Evolutionary conservation across 192 early-diverging fungal genomes (phyloP).

Genomic region (Entomortierella parvispora): DNA sequence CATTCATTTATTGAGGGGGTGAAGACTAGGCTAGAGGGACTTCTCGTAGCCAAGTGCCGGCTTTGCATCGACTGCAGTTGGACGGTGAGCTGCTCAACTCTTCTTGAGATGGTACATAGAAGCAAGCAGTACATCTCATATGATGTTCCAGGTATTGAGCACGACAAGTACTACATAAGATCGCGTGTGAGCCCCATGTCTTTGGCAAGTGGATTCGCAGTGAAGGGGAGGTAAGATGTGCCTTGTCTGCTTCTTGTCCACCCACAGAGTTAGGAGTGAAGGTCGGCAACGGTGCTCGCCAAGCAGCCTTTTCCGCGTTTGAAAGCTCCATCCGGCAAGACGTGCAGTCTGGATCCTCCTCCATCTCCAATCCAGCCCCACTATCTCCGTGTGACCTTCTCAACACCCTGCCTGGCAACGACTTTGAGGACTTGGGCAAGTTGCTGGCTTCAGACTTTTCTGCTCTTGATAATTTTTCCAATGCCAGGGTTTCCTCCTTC

Average conservation of each 20-base stretch:
- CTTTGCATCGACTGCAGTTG: conserved; percentile 32
- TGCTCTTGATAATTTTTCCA: conserved; percentile 21
- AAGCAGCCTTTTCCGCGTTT: conserved; percentile 17
- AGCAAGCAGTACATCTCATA: conserved; percentile 32
- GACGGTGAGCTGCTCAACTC: conserved; percentile 8
- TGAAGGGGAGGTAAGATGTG: too few species aligned
- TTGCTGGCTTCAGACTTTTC: conserved; percentile 46
- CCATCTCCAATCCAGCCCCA: conserved; percentile 5
- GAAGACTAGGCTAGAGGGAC: not conserved
- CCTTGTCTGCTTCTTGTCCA: too few species aligned
- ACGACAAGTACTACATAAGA: conserved; percentile 17
- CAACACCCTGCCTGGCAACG: conserved; percentile 41
- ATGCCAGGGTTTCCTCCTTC: not conserved
- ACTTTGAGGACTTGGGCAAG: conserved; percentile 41
- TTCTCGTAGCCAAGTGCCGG: conserved; percentile 33
- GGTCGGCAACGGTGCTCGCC: too few species aligned
- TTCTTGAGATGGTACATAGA: conserved; percentile 22
- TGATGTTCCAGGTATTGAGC: conserved; percentile 25
- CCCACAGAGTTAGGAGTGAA: too few species aligned
- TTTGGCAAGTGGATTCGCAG: conserved; percentile 18
- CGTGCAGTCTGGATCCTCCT: conserved; percentile 38
- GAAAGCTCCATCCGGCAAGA: conserved; percentile 46
- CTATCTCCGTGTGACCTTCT: conserved; percentile 13
- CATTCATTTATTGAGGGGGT: too few species aligned
- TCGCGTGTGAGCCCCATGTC: conserved; percentile 23